Conservation (phyloP, 139 green algal genomes). For the Micractinium sp. region DNA sequence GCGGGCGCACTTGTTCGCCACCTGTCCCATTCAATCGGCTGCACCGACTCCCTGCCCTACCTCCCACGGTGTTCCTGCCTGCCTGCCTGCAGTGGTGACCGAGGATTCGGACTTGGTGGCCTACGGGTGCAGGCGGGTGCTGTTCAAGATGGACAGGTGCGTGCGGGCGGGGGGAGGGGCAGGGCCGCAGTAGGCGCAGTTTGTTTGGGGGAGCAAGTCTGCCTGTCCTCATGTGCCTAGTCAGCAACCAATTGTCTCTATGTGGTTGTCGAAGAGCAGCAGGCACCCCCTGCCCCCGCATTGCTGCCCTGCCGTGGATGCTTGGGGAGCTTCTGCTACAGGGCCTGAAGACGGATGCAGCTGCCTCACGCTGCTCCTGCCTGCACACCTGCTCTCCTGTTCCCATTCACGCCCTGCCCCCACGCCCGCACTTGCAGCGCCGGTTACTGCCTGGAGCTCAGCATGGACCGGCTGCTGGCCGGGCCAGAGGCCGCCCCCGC, state of each 20-base stretch:
- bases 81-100: slow-evolving; percentile 40
- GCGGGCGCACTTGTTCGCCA: neutral
- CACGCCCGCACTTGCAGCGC: neutral
- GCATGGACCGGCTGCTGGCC: slow-evolving; percentile 32
- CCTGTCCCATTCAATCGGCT: neutral
- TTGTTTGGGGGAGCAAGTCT: neutral
- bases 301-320: too few species aligned
- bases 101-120: slow-evolving; percentile 58
- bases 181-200: neutral
- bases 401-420: too few species aligned
- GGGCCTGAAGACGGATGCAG: too few species aligned
- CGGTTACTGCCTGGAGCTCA: slow-evolving; percentile 36
- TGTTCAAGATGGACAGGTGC: slow-evolving; percentile 58
- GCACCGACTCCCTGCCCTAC: neutral
- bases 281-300: too few species aligned
- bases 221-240: neutral
- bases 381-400: neutral
- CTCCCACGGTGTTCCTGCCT: neutral
- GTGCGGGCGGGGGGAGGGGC: neutral
- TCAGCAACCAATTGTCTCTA: neutral
- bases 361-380: neutral
- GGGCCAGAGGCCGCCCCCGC: neutral
- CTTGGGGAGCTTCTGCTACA: too few species aligned
- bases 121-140: slow-evolving; percentile 50
- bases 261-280: too few species aligned